Evolutionary conservation across 2,329 filamentous ascomycete species (phyloP), one percentile per base, ranked within the genome.

Genomic region (Cladosporium sp.): DNA sequence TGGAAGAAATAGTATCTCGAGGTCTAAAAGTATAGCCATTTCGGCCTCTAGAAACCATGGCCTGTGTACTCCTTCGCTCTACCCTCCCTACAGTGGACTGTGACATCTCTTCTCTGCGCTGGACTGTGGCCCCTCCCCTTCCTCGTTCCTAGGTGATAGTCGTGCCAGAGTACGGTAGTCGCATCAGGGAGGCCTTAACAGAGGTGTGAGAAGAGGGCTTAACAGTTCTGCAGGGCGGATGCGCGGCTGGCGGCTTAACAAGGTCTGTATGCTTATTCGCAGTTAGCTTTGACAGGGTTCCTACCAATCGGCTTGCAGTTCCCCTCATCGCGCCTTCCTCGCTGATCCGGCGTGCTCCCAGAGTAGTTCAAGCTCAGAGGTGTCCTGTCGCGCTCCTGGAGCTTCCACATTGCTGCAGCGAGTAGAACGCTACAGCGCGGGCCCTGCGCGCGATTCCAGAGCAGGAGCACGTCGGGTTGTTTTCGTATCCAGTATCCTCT

Each of bases 401-500:
- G 15, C 38, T n/a, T 24, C n/a, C 36, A 28, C 36, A 47, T 60
- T 60, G n/a, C 36, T 47, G 36, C 36, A 60, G 36, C 36, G 58
- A 44, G 58, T 47, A 60, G 58, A 60, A 44, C 21, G 58, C 34
- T 24, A 60, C 36, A 60, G 32, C n/a, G 54, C 30, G n/a, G 54
- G 54, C 7, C 12, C 30, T 57, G 54, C 54, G 18, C 54, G 54
- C 54, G 30, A 57, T 30, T 57, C 30, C 54, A 32, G 54, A 14
- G 30, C 4, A 34, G 54, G 30, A 38, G 30, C 36, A 4, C 36
- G 34, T 60, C 58, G 44, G n/a, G 2, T 32, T 28, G 59, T 63
- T 54, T 52, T 63, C 59, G 28, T 63, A 36, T 54, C 44, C 12
- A 63, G 59, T 36, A 63, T 63, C 44, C 59, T 54, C 41, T 32